Percentiles rank a stretch among this genome's conserved stretches.
Evolutionary conservation across 2,329 filamentous ascomycete species (phyloP).

Genomic region (Lasiodiplodia sp.): DNA sequence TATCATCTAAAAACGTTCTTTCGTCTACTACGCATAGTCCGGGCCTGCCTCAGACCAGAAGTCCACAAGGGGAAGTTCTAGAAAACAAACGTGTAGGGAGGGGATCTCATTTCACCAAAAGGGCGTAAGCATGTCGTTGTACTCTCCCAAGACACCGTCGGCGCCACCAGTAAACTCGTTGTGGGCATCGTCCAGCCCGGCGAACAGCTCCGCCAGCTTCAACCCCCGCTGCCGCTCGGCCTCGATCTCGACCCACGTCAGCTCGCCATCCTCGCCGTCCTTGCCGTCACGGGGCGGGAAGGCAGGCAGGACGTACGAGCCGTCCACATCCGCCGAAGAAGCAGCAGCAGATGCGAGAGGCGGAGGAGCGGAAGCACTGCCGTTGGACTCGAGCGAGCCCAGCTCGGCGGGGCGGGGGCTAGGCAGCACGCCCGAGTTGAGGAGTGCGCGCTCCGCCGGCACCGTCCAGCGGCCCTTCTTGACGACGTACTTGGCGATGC

Average conservation of each 20-base stretch:
- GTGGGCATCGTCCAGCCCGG: conserved; percentile 61
- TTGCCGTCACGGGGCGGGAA: conserved; percentile 37
- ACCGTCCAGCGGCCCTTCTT: conserved; percentile 75
- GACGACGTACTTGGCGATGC: conserved; percentile 58
- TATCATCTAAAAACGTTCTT: conserved; percentile 12
- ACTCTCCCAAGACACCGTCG: conserved; percentile 54
- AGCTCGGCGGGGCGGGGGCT: conserved; percentile 61
- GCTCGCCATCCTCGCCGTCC: conserved; percentile 44
- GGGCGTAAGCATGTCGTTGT: conserved; percentile 43
- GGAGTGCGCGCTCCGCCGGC: conserved; percentile 78
- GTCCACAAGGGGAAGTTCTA: not conserved
- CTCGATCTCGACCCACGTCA: conserved; percentile 69
- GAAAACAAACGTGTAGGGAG: not conserved
- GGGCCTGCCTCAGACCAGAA: not conserved
- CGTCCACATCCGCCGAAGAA: conserved; percentile 24
- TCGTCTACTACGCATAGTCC: not conserved
- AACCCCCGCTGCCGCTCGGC: conserved; percentile 63
- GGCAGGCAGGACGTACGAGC: conserved; percentile 34
- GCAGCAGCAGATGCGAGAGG: too few species aligned
- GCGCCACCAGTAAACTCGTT: conserved; percentile 57
- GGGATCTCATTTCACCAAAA: conserved; percentile 15
- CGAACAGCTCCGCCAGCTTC: conserved; percentile 62
- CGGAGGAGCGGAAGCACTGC: conserved; percentile 26
- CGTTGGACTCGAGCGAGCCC: conserved; percentile 25
- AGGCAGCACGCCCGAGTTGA: conserved; percentile 78